Percentiles rank a stretch among this genome's conserved stretches.
Evolutionary conservation across 768 basidiomycete species (phyloP).

Genomic region (Aureoboletus auriporus): DNA sequence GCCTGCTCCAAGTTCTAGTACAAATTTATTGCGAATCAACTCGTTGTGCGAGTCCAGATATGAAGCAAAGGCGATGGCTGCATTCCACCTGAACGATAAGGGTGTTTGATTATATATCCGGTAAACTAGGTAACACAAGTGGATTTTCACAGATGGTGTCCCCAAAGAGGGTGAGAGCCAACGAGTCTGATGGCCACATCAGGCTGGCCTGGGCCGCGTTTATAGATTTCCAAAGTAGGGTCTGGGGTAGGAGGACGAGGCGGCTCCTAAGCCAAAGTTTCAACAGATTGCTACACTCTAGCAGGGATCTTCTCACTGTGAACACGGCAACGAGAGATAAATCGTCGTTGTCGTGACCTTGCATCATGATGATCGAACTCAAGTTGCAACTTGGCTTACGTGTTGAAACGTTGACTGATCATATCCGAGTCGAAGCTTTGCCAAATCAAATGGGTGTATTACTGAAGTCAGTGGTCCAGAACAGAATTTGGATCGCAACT

Average conservation of each 20-base stretch:
- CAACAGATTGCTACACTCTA: background rate
- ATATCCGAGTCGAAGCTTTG: too few relatives aligned
- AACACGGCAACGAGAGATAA: constrained; percentile 46
- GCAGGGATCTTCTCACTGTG: constrained; percentile 36
- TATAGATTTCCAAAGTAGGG: constrained; percentile 50
- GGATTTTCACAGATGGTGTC: constrained; percentile 60
- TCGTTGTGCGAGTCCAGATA: constrained; percentile 56
- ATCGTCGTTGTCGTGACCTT: constrained; percentile 25
- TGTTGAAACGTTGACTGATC: too few relatives aligned
- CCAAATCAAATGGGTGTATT: too few relatives aligned
- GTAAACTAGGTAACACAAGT: too few relatives aligned
- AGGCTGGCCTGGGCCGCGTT: constrained; percentile 26
- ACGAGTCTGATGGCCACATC: constrained; percentile 64
- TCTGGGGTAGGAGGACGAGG: constrained; percentile 64
- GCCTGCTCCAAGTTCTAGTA: constrained; percentile 92
- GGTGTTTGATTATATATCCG: background rate
- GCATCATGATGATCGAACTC: background rate
- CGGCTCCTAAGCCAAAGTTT: constrained; percentile 41
- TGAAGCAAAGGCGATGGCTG: constrained; percentile 65
- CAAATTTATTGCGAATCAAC: constrained; percentile 42
- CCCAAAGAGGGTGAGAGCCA: constrained; percentile 80
- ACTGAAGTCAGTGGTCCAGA: too few relatives aligned
- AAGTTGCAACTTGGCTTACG: constrained; percentile 29
- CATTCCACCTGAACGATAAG: constrained; percentile 67
- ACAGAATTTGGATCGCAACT: too few relatives aligned